Evolutionary conservation across 352 stramenopile species (phyloP).

Genomic region (Phytophthora kernoviae): DNA sequence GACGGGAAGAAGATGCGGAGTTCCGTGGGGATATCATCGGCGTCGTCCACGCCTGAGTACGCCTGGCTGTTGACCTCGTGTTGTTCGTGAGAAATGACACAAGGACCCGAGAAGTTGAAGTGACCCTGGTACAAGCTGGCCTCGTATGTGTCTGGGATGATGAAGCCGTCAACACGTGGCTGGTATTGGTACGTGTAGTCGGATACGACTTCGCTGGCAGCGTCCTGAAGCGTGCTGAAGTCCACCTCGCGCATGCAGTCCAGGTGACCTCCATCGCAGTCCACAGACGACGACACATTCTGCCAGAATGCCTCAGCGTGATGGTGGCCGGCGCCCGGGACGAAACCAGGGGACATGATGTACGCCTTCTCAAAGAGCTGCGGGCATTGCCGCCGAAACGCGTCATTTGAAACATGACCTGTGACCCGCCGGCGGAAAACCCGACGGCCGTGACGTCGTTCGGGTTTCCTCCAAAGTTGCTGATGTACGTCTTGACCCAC

Average conservation of each 20-base stretch:
- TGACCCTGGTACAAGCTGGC: slow-evolving; percentile 21
- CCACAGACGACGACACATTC: slow-evolving; percentile 15
- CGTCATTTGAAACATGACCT: slow-evolving; percentile 23
- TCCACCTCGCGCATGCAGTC: slow-evolving; percentile 16
- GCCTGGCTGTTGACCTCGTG: slow-evolving; percentile 18
- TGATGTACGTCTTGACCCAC: slow-evolving; percentile 36
- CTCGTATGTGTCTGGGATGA: slow-evolving; percentile 20
- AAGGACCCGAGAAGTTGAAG: slow-evolving; percentile 20
- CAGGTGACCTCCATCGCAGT: slow-evolving; percentile 12
- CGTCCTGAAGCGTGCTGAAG: slow-evolving; percentile 14
- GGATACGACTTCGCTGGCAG: slow-evolving; percentile 11
- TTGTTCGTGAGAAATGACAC: slow-evolving; percentile 14
- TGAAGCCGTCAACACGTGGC: slow-evolving; percentile 25
- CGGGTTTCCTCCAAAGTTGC: slow-evolving; percentile 32
- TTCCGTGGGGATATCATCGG: slow-evolving; percentile 10
- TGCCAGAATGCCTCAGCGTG: slow-evolving; percentile 21
- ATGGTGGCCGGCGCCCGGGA: slow-evolving; percentile 13
- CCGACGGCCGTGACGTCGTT: slow-evolving; percentile 34
- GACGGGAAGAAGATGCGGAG: slow-evolving; percentile 18
- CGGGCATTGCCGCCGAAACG: slow-evolving; percentile 17
- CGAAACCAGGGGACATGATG: slow-evolving; percentile 22
- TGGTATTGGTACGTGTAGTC: slow-evolving; percentile 24
- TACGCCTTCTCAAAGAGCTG: slow-evolving; percentile 23
- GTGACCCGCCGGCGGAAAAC: slow-evolving; percentile 17
- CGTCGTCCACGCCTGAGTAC: slow-evolving; percentile 10